Base-by-base conservation (phyloP, 2,329 filamentous ascomycete genomes). In the Zasmidium citrigriseum region DNA sequence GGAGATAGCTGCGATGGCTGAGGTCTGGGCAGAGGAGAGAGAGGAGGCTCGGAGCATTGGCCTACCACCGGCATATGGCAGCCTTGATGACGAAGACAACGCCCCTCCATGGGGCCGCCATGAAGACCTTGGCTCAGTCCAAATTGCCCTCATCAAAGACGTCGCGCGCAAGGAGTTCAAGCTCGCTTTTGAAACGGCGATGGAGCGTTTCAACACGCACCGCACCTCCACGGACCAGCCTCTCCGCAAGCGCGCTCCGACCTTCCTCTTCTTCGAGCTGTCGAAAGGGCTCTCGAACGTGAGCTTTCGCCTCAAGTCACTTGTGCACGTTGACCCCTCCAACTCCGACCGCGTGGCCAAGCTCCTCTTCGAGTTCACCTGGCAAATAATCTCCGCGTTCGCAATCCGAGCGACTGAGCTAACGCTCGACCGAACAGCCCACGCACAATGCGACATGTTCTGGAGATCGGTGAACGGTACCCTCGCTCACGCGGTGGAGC, bases 1-100 rank as follows among this genome's bases (percentile, higher is more conserved):
- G n/a, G 68, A 70, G 44, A 50, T 68, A 25, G 41, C 55, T 2
- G 63, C 65, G 18, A 50, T 68, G 29, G 63, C 60, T 18, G 52
- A 55, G n/a, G 51, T 69, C 10, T 57, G 66, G 34, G 59, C 45
- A n/a, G 64, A 66, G 22, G 59, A 63, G 38, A 29, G 21, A 22
- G 11, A 46, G 1, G 51, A 54, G 16, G 47, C 54, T 45, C 22
- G 11, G 44, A 29, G 29, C 46, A 23, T 27, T 24, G 61, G 59
- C 18, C 57, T 68, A n/a, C 68, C 68, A n/a, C 68, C 67, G 3
- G 61, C 66, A 2, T 70, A 70, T 41, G 65, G 66, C 11, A 59
- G 60, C 18, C 60, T 70, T 4, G 55, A 62, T 29, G 66, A 66
- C 11, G 56, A 60, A 18, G 59, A 64, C 11, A 54, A 24, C n/a